phyloP scores from a whole-genome alignment of 2,329 filamentous ascomycete genomes.

The Aspergillus persii region DNA sequence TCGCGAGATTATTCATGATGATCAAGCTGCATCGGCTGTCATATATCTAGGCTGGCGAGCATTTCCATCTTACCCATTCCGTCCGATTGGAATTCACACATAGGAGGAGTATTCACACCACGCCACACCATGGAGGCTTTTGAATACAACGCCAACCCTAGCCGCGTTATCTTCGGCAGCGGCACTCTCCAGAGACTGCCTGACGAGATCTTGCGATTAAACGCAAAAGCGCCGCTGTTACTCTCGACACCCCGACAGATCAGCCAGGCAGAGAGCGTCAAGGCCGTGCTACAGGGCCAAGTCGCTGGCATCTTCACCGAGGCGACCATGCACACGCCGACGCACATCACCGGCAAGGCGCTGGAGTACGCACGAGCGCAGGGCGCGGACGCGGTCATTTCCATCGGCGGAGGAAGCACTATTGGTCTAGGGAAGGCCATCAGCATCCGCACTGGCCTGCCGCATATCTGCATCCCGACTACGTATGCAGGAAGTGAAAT shows the following conservation, averaged over 20 bases:
- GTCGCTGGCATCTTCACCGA: constrained; percentile 54
- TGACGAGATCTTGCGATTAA: constrained; percentile 45
- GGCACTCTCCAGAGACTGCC: constrained; percentile 53
- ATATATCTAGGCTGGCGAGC: background rate
- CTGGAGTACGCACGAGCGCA: constrained; percentile 46
- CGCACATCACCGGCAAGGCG: constrained; percentile 56
- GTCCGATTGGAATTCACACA: background rate
- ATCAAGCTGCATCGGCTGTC: constrained; percentile 15
- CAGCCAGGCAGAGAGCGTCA: constrained; percentile 46
- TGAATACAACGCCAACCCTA: constrained; percentile 55
- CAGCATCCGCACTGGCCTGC: constrained; percentile 52
- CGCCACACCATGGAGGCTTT: constrained; percentile 51
- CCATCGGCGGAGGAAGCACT: constrained; percentile 62
- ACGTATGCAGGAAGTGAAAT: constrained; percentile 64
- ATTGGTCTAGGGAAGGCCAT: constrained; percentile 62
- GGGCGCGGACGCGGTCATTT: constrained; percentile 56
- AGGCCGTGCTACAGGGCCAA: constrained; percentile 45
- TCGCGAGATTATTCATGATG: constrained; percentile 24
- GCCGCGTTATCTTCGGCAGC: constrained; percentile 56
- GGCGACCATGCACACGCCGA: constrained; percentile 64
- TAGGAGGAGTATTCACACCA: background rate
- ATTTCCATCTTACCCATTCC: background rate
- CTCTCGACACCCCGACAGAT: constrained; percentile 57
- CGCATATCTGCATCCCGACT: constrained; percentile 61
- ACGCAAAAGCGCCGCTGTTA: constrained; percentile 52